Evolutionary conservation across 805 yeast genomes (phyloP), one percentile per base, ranked within the genome.

Genomic region (Phaffomyces thermotolerans): DNA sequence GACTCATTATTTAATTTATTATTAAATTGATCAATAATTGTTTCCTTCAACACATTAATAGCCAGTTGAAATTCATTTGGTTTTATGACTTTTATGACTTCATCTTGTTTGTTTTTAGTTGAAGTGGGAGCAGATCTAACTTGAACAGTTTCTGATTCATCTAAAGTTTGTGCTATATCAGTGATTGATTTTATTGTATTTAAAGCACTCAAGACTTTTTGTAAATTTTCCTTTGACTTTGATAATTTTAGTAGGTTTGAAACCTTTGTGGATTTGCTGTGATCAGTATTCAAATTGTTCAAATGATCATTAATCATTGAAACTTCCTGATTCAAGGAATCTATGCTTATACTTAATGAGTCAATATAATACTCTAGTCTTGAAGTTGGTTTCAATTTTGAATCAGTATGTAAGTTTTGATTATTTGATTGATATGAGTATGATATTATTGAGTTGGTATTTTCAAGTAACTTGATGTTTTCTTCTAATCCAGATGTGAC

Each of bases 321-420:
- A 18, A 79, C 54, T 44, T 79, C 81, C 6, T 69, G 66, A 37
- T 76, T 73, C 34, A 83, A 57, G 3, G 84, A 68, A 36, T 73
- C 68, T 22, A 81, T 74, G 0, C 87, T 73, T 41, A 78, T 74
- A 14, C 75, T 70, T 38, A 83, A 60, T 1, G 81, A 74, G 36
- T 79, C 83, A 36, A 79, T 63, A 55, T 81, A 82, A 58, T 82
- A 82, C 50, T 81, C 84, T 38, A 84, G 62, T 46, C 86, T 68
- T 9, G 84, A 74, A 1, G 78, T 69, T 8, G 75, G 73, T 25
- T 58, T 54, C 20, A 64, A 45, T 14, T 53, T 52, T n/a, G 62
- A 60, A 34, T 57, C 52, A 13, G 22, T 20, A 20, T 20, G 22
- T 4, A 56, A 45, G 10, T 48, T 47, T 10, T 35, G 13, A 42